phyloP scores from a whole-genome alignment of 2,329 filamentous ascomycete genomes.

The Nothopassalora personata region DNA sequence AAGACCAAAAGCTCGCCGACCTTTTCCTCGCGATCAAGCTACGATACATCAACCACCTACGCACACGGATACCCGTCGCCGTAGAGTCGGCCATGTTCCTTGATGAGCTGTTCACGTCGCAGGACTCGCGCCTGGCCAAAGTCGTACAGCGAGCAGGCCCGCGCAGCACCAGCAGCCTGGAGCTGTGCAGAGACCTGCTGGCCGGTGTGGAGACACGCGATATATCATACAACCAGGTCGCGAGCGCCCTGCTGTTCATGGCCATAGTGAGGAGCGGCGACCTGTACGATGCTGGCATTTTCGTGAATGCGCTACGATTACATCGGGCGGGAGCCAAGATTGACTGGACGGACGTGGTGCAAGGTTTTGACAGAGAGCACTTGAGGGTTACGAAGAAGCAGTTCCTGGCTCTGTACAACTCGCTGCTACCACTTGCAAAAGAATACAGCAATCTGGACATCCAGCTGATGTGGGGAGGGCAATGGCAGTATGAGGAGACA shows the following conservation, averaged over 20 bases:
- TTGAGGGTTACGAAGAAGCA: conserved; percentile 72
- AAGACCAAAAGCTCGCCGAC: conserved; percentile 66
- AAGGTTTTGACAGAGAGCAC: conserved; percentile 73
- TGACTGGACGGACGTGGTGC: conserved; percentile 66
- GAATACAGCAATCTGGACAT: conserved; percentile 67
- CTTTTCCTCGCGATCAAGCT: conserved; percentile 60
- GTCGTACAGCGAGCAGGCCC: conserved; percentile 69
- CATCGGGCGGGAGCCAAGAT: conserved; percentile 52
- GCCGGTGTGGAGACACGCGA: conserved; percentile 54
- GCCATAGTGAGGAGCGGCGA: conserved; percentile 58
- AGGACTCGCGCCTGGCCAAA: conserved; percentile 54
- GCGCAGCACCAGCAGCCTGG: conserved; percentile 69
- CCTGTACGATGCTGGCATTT: conserved; percentile 62
- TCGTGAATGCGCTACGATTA: conserved; percentile 54
- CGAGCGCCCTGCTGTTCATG: conserved; percentile 69
- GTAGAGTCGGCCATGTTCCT: conserved; percentile 67
- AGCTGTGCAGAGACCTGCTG: conserved; percentile 59
- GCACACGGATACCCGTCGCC: conserved; percentile 62
- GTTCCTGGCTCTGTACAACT: conserved; percentile 75
- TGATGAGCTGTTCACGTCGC: conserved; percentile 58
- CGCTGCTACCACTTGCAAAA: conserved; percentile 65
- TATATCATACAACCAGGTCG: conserved; percentile 75
- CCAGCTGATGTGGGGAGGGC: conserved; percentile 80
- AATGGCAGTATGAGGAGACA: conserved; percentile 77
- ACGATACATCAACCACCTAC: conserved; percentile 58